A percentile compares a stretch with the other conserved stretches of the same genome.
These are phyloP conservation scores for Ophiocordyceps sinensis DNA, from an alignment of 2,329 filamentous ascomycete genomes.

Conservation along the genomic window DNA sequence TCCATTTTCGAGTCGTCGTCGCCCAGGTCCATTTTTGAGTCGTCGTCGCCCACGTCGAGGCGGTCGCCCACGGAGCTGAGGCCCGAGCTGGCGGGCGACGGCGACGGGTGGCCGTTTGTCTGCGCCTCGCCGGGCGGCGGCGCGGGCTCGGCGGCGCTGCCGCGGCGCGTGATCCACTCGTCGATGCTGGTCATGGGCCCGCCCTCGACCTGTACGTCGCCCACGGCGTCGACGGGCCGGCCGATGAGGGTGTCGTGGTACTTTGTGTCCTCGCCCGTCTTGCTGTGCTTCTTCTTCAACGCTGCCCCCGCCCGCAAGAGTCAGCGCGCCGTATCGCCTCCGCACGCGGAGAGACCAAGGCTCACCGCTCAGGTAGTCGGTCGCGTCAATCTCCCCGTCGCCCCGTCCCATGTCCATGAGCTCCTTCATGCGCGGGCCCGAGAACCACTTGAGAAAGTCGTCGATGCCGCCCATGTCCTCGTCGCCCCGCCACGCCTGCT, in stretches of 20 bases:
- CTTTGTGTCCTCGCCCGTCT: slow-evolving; percentile 73
- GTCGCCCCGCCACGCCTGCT: slow-evolving; percentile 54
- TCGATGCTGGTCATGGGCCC: slow-evolving; percentile 29
- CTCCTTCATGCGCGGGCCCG: slow-evolving; percentile 58
- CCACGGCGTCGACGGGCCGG: slow-evolving; percentile 48
- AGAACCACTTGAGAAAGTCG: slow-evolving; percentile 67
- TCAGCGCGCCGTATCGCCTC: background rate
- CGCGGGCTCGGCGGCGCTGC: background rate
- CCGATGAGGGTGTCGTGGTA: slow-evolving; percentile 78
- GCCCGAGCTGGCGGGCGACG: slow-evolving; percentile 36
- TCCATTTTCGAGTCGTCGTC: slow-evolving; percentile 13
- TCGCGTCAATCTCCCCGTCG: slow-evolving; percentile 47
- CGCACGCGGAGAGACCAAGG: slow-evolving; percentile 2
- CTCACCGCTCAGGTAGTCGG: slow-evolving; percentile 56
- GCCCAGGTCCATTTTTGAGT: background rate
- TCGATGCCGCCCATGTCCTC: slow-evolving; percentile 69
- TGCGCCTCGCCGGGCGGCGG: background rate
- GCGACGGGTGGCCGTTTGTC: slow-evolving; percentile 13
- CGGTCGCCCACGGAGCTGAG: slow-evolving; percentile 41
- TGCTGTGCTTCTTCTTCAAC: slow-evolving; percentile 85
- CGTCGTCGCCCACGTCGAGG: slow-evolving; percentile 15
- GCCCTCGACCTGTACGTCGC: slow-evolving; percentile 64
- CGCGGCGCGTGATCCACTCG: slow-evolving; percentile 21
- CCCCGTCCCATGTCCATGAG: slow-evolving; percentile 68
- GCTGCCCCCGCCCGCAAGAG: slow-evolving; percentile 25